Evolutionary conservation across 129 eudicot genomes (phyloP), one percentile per base, ranked within the genome.

Genomic region (Arctium minus): DNA sequence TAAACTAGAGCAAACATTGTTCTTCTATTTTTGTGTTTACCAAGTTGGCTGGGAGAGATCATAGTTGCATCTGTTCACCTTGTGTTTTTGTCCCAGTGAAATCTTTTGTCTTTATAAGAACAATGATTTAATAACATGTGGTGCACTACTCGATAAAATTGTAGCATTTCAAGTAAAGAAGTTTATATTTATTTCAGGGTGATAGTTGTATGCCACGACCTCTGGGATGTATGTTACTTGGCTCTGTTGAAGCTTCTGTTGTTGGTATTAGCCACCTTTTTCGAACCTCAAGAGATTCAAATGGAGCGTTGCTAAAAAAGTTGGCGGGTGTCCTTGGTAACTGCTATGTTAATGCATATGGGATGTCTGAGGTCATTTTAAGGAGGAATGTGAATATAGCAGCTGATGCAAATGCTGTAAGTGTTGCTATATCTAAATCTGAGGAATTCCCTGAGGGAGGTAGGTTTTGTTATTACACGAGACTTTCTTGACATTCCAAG

Each of bases 181-280:
- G 39, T 53, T 70, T 4, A 40, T 17, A 56, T 75, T 37, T 53
- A 42, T 83, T 72, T 65, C 92, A 91, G 98, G 92, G 86, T 70
- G 83, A 81, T 72, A 60, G 60, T 53, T 73, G 64, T 62, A 72
- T 74, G 81, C 79, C 87, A 77, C 86, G 64, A 83, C 76, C 90
- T 72, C 74, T 73, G 62, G 78, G 81, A 65, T 76, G 64, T 53
- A 84, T 79, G 86, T 70, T 85, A 76, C 88, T 94, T 72, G 97
- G 97, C 35, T 91, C 92, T 79, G 89, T 92, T 80, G 97, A 94
- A 88, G 90, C 97, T 76, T 92, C 96, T 70, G 91, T 92, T 39
- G 98, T 92, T 75, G 98, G 98, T 29, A 77, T 94, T 70, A 91
- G 91, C 85, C 88, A 91, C 80, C 93, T 89, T 80, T 94, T 85